These are phyloP conservation scores for Cystobasidium ongulense DNA, from an alignment of 768 basidiomycete genomes.

Conservation along the genomic window DNA sequence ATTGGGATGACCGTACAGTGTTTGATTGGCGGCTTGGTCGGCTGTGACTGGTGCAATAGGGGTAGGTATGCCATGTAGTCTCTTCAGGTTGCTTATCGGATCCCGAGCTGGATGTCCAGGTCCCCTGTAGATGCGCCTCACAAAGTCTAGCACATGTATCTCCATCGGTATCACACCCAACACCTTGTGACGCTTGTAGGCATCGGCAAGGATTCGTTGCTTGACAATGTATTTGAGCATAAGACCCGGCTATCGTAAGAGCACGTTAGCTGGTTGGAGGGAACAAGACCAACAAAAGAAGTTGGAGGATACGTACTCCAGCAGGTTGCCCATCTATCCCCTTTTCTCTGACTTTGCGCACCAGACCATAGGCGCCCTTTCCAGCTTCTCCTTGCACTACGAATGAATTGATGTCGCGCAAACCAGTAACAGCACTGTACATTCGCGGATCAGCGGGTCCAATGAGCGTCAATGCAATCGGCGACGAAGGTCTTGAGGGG, in stretches of 20 bases:
- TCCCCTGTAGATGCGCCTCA: constrained; percentile 32
- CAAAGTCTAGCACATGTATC: constrained; percentile 58
- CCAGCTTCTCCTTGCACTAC: constrained; percentile 80
- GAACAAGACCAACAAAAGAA: constrained; percentile 24
- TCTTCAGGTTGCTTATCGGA: constrained; percentile 1
- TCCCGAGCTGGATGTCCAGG: background rate
- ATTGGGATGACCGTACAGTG: constrained; percentile 72
- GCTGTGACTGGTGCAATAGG: constrained; percentile 2
- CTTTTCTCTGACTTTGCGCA: constrained; percentile 78
- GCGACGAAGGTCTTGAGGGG: background rate
- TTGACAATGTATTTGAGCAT: constrained; percentile 99
- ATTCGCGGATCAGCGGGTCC: constrained; percentile 45
- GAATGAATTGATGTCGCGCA: constrained; percentile 73
- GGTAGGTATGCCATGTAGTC: background rate
- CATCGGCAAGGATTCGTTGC: constrained; percentile 93
- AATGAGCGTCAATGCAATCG: constrained; percentile 41
- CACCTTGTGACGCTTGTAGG: constrained; percentile 95
- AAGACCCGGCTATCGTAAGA: constrained; percentile 67
- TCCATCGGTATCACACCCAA: constrained; percentile 97
- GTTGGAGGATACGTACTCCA: constrained; percentile 59
- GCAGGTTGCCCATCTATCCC: constrained; percentile 58
- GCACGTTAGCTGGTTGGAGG: background rate
- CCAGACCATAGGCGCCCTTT: constrained; percentile 87
- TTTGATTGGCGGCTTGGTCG: constrained; percentile 53
- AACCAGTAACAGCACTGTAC: constrained; percentile 50